A percentile compares a stretch with the other conserved stretches of the same genome.
These are phyloP conservation scores for Pancytospora philotis DNA, from an alignment of 371 early-diverging fungal species.

Conservation along the genomic window DNA sequence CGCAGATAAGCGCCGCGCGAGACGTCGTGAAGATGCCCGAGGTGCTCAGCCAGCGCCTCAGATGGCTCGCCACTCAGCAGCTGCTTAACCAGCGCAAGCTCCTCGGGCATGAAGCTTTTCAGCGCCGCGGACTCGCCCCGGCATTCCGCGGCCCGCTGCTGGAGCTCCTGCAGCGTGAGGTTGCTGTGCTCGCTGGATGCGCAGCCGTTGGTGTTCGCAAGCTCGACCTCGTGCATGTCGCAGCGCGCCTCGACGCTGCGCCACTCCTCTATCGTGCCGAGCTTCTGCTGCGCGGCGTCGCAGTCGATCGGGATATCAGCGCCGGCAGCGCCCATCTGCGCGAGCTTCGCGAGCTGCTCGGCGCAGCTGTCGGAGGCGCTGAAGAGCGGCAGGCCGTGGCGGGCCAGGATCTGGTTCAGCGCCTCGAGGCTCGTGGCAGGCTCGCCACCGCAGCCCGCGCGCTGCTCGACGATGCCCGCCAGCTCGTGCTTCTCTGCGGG, in stretches of 20 bases:
- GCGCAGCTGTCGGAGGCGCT: neutral
- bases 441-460: too few species aligned
- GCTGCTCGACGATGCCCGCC: neutral
- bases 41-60: neutral
- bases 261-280: slow-evolving; percentile 2
- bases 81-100: neutral
- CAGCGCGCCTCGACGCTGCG: slow-evolving; percentile 30
- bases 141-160: neutral
- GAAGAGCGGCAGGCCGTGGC: neutral
- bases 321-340: neutral
- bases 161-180: slow-evolving; percentile 7
- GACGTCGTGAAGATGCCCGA: neutral
- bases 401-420: slow-evolving; percentile 5
- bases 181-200: slow-evolving; percentile 1
- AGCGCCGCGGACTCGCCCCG: slow-evolving; percentile 8
- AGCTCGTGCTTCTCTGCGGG: neutral
- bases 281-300: slow-evolving; percentile 2
- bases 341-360: neutral
- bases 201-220: slow-evolving; percentile 26
- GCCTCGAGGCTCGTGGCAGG: neutral
- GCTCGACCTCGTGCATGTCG: slow-evolving; percentile 26
- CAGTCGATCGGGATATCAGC: neutral
- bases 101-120: neutral
- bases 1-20: neutral
- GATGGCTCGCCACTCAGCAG: neutral